Evolutionary conservation across 805 yeast species (phyloP).

Genomic region (Candida oleophila): DNA sequence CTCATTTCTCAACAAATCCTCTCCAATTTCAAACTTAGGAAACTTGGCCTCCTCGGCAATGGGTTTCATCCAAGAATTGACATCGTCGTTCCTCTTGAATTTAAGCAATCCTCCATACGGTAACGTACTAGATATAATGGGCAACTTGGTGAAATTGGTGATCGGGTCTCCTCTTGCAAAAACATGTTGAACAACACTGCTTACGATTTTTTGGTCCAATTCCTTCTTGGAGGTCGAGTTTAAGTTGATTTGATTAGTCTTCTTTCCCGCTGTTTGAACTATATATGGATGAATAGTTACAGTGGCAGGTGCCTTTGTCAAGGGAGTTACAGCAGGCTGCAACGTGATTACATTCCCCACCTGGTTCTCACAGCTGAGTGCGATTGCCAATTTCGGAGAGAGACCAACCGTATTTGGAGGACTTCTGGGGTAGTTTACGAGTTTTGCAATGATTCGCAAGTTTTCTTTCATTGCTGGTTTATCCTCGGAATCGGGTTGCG

Average conservation of each 20-base stretch:
- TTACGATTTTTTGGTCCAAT: constrained; percentile 5
- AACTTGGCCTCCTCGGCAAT: constrained; percentile 23
- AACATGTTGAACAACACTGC: neutral
- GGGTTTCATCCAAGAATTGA: constrained; percentile 42
- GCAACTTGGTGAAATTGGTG: constrained; percentile 53
- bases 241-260: constrained; percentile 25
- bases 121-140: constrained; percentile 43
- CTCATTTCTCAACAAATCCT: constrained; percentile 44
- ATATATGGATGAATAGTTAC: constrained; percentile 56
- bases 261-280: constrained; percentile 33
- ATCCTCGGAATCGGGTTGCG: constrained; percentile 7
- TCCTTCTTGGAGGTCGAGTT: constrained; percentile 30
- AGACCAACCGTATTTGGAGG: constrained; percentile 49
- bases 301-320: constrained; percentile 36
- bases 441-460: constrained; percentile 49
- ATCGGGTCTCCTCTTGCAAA: constrained; percentile 26
- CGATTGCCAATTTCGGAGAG: constrained; percentile 51
- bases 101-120: constrained; percentile 63
- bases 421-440: constrained; percentile 34
- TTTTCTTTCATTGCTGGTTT: constrained; percentile 28
- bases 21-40: constrained; percentile 49
- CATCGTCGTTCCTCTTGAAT: constrained; percentile 46
- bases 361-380: constrained; percentile 49
- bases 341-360: constrained; percentile 57
- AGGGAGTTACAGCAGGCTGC: constrained; percentile 41